Evolutionary conservation across 768 basidiomycete species (phyloP).

Genomic region (Collybia nuda): DNA sequence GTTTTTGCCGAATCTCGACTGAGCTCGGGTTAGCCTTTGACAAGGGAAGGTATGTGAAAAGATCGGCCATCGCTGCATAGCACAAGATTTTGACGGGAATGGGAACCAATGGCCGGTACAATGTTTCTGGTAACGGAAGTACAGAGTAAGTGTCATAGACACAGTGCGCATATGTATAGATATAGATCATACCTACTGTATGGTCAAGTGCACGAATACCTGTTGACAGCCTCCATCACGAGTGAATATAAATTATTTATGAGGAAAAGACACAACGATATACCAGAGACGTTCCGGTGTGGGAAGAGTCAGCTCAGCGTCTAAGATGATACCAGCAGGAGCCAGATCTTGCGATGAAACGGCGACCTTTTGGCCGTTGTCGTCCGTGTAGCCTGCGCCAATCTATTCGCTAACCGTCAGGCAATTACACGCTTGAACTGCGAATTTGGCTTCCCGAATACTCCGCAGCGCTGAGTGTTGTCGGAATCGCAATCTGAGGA

Average conservation of each 20-base stretch:
- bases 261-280: slow-evolving; percentile 2
- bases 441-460: slow-evolving; percentile 49
- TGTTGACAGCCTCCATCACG: slow-evolving; percentile 62
- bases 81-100: slow-evolving; percentile 63
- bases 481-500: slow-evolving; percentile 78
- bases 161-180: background rate
- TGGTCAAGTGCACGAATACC: slow-evolving; percentile 81
- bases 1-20: slow-evolving; percentile 61
- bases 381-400: slow-evolving; percentile 71
- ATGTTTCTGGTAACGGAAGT: slow-evolving; percentile 42
- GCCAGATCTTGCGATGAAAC: slow-evolving; percentile 57
- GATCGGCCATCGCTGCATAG: slow-evolving; percentile 65
- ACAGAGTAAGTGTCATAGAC: slow-evolving; percentile 1
- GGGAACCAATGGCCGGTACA: slow-evolving; percentile 57
- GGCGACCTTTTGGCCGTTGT: slow-evolving; percentile 63
- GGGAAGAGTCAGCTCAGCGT: slow-evolving; percentile 68
- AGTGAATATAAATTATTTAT: slow-evolving; percentile 6
- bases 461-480: slow-evolving; percentile 79
- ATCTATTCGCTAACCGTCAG: slow-evolving; percentile 33
- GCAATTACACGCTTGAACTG: background rate
- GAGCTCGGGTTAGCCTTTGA: slow-evolving; percentile 59
- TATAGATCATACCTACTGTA: slow-evolving; percentile 69
- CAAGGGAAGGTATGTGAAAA: slow-evolving; percentile 71
- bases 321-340: slow-evolving; percentile 74
- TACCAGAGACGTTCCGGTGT: slow-evolving; percentile 77